Percentiles rank a stretch among this genome's conserved stretches.
phyloP scores from a whole-genome alignment of 2,329 filamentous ascomycete species.

The Aspergillus awamori region DNA sequence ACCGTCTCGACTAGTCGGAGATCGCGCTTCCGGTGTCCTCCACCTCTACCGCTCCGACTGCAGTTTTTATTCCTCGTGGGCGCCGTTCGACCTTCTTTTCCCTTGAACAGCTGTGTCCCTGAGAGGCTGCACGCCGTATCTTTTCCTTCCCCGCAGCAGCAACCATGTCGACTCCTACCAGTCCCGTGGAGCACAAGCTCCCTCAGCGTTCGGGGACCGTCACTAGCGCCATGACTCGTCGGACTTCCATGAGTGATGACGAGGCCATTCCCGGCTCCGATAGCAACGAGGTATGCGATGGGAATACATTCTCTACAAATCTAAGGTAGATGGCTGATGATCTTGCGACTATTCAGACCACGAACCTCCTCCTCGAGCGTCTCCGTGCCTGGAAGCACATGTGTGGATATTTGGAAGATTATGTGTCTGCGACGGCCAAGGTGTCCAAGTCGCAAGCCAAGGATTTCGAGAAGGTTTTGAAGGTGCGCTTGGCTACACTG shows the following conservation, averaged over 20 bases:
- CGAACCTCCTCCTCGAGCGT: conserved; percentile 81
- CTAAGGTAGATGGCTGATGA: neutral
- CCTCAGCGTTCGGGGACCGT: conserved; percentile 40
- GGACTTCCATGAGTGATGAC: conserved; percentile 42
- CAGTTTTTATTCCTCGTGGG: conserved; percentile 9
- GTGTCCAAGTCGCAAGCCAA: conserved; percentile 82
- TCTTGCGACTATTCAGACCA: conserved; percentile 56
- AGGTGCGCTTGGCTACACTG: conserved; percentile 54
- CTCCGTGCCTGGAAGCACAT: conserved; percentile 96
- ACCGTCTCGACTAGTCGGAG: conserved; percentile 10
- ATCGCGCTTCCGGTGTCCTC: conserved; percentile 15
- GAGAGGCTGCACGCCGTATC: neutral
- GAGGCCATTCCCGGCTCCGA: conserved; percentile 46
- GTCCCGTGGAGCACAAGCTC: conserved; percentile 34
- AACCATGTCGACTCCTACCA: conserved; percentile 32
- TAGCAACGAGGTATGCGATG: conserved; percentile 43
- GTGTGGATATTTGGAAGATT: conserved; percentile 87
- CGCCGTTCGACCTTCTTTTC: conserved; percentile 1
- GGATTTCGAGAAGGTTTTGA: conserved; percentile 93
- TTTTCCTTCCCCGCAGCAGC: neutral
- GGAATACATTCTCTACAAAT: neutral
- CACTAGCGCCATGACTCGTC: conserved; percentile 34
- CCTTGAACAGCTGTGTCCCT: neutral
- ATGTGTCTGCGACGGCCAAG: conserved; percentile 82
- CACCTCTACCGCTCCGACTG: conserved; percentile 2